These are phyloP conservation scores for Saccharomycopsis fodiens DNA, from an alignment of 805 yeast species.

Conservation along the genomic window DNA sequence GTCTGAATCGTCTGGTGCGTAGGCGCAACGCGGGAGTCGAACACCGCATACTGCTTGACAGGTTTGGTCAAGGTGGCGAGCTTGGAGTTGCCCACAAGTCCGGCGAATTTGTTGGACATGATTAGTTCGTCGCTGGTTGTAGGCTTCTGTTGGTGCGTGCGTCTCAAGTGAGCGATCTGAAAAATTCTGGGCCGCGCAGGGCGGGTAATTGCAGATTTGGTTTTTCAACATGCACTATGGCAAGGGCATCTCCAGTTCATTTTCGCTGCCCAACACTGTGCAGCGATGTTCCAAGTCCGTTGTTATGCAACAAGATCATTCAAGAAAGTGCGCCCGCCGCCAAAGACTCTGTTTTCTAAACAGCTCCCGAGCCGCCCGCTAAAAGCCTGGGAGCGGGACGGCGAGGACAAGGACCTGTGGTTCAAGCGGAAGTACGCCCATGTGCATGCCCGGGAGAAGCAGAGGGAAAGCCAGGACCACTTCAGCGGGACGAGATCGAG, in stretches of 20 bases:
- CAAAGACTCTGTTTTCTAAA: constrained; percentile 19
- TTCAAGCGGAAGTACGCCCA: constrained; percentile 59
- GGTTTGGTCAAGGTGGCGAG: constrained; percentile 30
- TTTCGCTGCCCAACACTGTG: too few species aligned
- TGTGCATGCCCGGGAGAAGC: constrained; percentile 46
- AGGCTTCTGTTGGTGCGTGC: too few species aligned
- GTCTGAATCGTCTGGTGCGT: constrained; percentile 71
- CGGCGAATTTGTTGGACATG: constrained; percentile 3
- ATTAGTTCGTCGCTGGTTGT: too few species aligned
- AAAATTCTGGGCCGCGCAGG: too few species aligned
- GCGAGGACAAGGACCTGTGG: constrained; percentile 54
- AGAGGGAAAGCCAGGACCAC: neutral
- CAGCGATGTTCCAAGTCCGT: neutral
- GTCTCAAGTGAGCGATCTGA: too few species aligned
- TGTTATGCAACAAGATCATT: neutral
- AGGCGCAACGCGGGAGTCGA: constrained; percentile 35
- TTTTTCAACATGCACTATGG: too few species aligned
- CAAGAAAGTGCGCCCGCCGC: too few species aligned
- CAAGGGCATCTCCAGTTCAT: too few species aligned
- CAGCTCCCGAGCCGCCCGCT: constrained; percentile 2
- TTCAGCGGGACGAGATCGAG: neutral
- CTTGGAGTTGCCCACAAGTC: constrained; percentile 24
- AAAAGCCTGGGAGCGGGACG: constrained; percentile 64
- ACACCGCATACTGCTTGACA: constrained; percentile 24
- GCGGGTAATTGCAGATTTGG: too few species aligned